Evolutionary conservation across 768 basidiomycete genomes (phyloP).

Genomic region (Agrocybe pediades): DNA sequence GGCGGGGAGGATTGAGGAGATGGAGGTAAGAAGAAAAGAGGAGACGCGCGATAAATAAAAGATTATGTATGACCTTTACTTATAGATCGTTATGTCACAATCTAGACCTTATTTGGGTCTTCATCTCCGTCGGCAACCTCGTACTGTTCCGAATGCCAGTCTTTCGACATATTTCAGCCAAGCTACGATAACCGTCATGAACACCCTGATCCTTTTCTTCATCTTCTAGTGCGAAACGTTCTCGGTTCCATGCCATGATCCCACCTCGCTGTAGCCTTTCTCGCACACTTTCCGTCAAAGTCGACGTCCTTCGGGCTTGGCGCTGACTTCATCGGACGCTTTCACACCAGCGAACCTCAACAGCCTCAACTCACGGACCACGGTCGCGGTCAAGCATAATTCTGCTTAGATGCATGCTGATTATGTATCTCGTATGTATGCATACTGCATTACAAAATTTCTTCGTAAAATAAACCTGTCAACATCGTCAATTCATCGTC

Average conservation of each 20-base stretch:
- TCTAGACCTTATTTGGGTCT: slow-evolving; percentile 15
- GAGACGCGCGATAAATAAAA: slow-evolving; percentile 21
- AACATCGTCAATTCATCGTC: background rate
- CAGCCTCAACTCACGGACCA: too few relatives aligned
- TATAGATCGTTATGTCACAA: slow-evolving; percentile 12
- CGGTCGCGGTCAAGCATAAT: background rate
- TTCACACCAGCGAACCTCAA: too few relatives aligned
- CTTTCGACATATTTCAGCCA: too few relatives aligned
- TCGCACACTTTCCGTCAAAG: background rate
- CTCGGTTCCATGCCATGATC: background rate
- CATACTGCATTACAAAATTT: background rate
- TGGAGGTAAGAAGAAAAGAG: slow-evolving; percentile 16
- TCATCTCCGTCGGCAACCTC: background rate
- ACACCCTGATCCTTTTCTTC: background rate
- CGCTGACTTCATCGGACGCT: background rate
- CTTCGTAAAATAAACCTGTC: too few relatives aligned
- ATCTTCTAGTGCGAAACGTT: background rate
- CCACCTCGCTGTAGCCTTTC: background rate
- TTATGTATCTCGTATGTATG: too few relatives aligned
- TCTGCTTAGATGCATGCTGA: too few relatives aligned
- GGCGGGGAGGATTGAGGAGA: slow-evolving; percentile 15
- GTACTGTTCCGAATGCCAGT: background rate
- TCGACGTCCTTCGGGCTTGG: background rate
- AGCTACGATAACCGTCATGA: background rate
- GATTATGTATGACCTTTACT: slow-evolving; percentile 18